Evolutionary conservation across 768 basidiomycete genomes (phyloP).

Genomic region (Xerocomellus dryophilus): DNA sequence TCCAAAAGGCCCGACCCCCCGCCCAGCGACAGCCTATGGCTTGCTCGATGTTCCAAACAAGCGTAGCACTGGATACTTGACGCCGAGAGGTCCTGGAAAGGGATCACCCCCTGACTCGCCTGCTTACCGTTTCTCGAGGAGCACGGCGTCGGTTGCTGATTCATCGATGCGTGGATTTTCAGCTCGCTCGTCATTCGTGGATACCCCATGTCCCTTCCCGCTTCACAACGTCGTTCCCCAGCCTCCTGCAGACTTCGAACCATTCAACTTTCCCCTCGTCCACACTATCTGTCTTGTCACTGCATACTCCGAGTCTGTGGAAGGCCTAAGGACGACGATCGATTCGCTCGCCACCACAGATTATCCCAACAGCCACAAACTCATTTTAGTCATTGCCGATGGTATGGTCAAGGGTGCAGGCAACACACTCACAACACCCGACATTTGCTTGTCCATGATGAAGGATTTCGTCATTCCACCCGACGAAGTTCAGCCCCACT

Average conservation of each 20-base stretch:
- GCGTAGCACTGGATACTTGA: slow-evolving; percentile 52
- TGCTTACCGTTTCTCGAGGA: slow-evolving; percentile 68
- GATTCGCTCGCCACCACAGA: slow-evolving; percentile 98
- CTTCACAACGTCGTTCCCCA: slow-evolving; percentile 88
- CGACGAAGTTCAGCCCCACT: slow-evolving; percentile 87
- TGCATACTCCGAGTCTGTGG: slow-evolving; percentile 95
- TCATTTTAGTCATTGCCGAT: slow-evolving; percentile 93
- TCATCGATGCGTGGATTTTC: slow-evolving; percentile 25
- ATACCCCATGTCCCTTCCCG: slow-evolving; percentile 90
- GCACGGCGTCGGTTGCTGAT: slow-evolving; percentile 73
- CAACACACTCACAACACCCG: slow-evolving; percentile 85
- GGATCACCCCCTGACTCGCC: slow-evolving; percentile 74
- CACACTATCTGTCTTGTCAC: slow-evolving; percentile 97
- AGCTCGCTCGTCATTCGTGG: slow-evolving; percentile 51
- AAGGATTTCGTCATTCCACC: slow-evolving; percentile 81
- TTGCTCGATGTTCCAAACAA: slow-evolving; percentile 65
- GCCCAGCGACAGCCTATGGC: slow-evolving; percentile 65
- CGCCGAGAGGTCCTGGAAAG: slow-evolving; percentile 39
- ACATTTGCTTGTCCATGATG: slow-evolving; percentile 96
- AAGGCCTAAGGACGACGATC: slow-evolving; percentile 95
- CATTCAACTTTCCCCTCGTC: slow-evolving; percentile 92
- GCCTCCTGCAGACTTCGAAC: slow-evolving; percentile 86
- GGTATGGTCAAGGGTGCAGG: slow-evolving; percentile 98
- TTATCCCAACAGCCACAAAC: slow-evolving; percentile 96
- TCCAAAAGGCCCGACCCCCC: slow-evolving; percentile 47